Base-by-base conservation (phyloP, 805 yeast genomes). In the Yarrowia sp. region DNA sequence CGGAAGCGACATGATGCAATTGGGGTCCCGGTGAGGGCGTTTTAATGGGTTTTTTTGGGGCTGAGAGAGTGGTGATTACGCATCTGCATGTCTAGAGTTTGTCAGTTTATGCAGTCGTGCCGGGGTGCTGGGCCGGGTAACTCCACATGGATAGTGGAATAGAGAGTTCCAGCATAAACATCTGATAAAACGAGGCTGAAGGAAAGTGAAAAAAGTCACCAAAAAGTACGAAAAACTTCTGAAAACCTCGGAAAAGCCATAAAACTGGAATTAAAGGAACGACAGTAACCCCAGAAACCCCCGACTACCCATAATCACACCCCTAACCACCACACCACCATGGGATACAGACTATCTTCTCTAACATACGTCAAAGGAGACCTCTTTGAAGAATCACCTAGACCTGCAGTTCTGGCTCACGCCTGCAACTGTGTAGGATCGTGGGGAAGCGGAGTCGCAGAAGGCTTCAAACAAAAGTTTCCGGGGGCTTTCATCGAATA, bases 361-460 rank as follows among this genome's bases (percentile, higher is more conserved):
- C 22, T 58, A 9, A 19, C 51, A 3, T 85, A 86, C 72, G 75
- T 81, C 28, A 76, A 78, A 46, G 90, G 90, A 0, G 89, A 87
- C 68, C 71, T 88, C 4, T 85, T 87, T 67, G 68, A 73, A 16
- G 26, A 46, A 26, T 73, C 71, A 0, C 67, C 72, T 0, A 67
- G 70, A 3, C 78, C 81, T 0, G 72, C 84, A 0, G 77, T 88
- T 1, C 72, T 89, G 2, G 87, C 88, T 1, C 96, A 90, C 71
- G 85, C 96, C 0, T 90, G 96, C 71, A 90, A 90, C 71, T 85
- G 91, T 33, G 77, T 79, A 26, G 96, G 96, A 0, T 71, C 79
- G 0, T 90, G 96, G 96, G 92, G 93, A 7, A 93, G 90, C 3
- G 96, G 96, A 0, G 82, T 90, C 2, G 96, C 96, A 0, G 77